A percentile compares a stretch with the other conserved stretches of the same genome.
These are phyloP conservation scores for Candida tetrigidarum DNA, from an alignment of 1,139 yeast species.

Conservation along the genomic window DNA sequence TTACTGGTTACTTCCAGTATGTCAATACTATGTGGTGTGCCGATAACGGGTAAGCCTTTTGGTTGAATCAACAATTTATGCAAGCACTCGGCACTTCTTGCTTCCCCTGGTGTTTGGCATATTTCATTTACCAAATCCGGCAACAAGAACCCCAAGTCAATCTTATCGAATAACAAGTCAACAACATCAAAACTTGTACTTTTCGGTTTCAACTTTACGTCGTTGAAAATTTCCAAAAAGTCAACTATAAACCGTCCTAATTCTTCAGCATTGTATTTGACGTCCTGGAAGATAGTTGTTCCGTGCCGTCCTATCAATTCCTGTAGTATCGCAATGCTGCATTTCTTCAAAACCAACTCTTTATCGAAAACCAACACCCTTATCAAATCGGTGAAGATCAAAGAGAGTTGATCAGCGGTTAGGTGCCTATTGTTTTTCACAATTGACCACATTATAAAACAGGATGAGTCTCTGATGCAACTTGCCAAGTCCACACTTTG, in stretches of 20 bases:
- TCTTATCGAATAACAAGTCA: slow-evolving; percentile 13
- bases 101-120: slow-evolving; percentile 8
- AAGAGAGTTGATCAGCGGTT: slow-evolving; percentile 17
- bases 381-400: slow-evolving; percentile 48
- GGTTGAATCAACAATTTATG: slow-evolving; percentile 16
- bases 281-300: slow-evolving; percentile 18
- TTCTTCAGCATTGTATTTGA: slow-evolving; percentile 16
- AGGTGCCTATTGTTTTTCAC: slow-evolving; percentile 28
- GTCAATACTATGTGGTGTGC: slow-evolving; percentile 75
- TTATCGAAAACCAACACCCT: slow-evolving; percentile 66
- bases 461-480: slow-evolving; percentile 82
- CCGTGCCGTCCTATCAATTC: slow-evolving; percentile 84
- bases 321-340: slow-evolving; percentile 86
- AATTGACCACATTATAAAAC: slow-evolving; percentile 62
- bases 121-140: slow-evolving; percentile 11
- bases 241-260: slow-evolving; percentile 47
- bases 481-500: slow-evolving; percentile 45
- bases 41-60: slow-evolving; percentile 2
- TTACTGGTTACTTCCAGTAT: slow-evolving; percentile 58
- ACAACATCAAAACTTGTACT: slow-evolving; percentile 13
- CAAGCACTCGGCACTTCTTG: slow-evolving; percentile 11
- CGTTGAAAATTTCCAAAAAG: slow-evolving; percentile 56
- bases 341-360: slow-evolving; percentile 75
- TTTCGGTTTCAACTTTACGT: slow-evolving; percentile 10
- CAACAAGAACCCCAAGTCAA: slow-evolving; percentile 16